Evolutionary conservation across 148 eudicot species (phyloP), one percentile per base, ranked within the genome.

Genomic region (Arbutus unedo): DNA sequence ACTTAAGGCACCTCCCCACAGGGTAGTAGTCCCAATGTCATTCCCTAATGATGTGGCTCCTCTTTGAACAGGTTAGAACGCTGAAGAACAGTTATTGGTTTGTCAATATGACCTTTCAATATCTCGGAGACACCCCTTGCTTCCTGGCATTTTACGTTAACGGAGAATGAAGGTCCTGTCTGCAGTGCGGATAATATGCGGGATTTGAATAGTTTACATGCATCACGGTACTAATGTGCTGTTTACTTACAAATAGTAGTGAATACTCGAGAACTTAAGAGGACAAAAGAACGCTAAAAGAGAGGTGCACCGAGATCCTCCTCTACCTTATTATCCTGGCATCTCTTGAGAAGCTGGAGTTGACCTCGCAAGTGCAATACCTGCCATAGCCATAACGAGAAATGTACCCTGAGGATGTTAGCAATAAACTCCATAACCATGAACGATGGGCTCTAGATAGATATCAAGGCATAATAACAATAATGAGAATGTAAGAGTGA

Each of bases 331-430:
- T 84, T 82, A 68, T 90, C 92, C 64, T 84, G 74, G 91, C 92
- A 90, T 82, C 88, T 85, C 87, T 92, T 90, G 74, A 95, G 93
- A 71, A 92, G 81, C 53, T 89, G 91, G 54, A 95, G 91, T 82
- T 95, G 98, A 41, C 91, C 89, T 48, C 96, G 91, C 90, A 95
- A 87, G 85, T 95, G 94, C 90, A 91, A 62, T 85, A 93, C 88
- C 98, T 93, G 93, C 73, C 83, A 88, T 54, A 78, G 25, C 49
- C 64, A 85, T 79, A n/a, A 72, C 71, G 49, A 71, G 67, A 71
- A 83, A 78, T 43, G 9, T 25, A 50, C 38, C 10, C 7, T 25
- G 16, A 5, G 31, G 15, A 47, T 16, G 13, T 11, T 67, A 18
- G 15, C 5, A 45, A 11, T 2, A 45, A 78, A 43, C 18, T 41